Percentiles rank a stretch among this genome's conserved stretches.
These are phyloP conservation scores for Vaccinium darrowii DNA, from an alignment of 148 eudicot species.

Conservation along the genomic window DNA sequence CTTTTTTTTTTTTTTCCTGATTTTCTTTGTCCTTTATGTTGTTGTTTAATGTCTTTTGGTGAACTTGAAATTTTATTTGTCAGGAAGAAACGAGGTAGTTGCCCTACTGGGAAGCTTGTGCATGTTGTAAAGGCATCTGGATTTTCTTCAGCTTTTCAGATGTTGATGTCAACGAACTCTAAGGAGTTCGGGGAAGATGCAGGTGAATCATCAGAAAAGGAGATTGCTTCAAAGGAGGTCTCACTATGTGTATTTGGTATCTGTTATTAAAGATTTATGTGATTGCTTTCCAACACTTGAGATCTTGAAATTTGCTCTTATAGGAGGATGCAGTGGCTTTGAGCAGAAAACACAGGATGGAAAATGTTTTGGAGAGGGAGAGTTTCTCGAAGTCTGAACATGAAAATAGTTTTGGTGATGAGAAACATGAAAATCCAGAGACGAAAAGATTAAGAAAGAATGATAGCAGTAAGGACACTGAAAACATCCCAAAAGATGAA, in stretches of 20 bases:
- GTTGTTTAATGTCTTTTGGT: background rate
- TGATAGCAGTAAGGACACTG: background rate
- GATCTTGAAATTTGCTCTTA: background rate
- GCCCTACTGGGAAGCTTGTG: constrained; percentile 18
- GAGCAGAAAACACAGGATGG: background rate
- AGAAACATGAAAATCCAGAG: background rate
- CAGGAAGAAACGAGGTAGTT: constrained; percentile 25
- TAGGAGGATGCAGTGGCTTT: constrained; percentile 8
- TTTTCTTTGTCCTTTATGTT: background rate
- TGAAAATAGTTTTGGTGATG: background rate
- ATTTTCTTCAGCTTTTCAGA: constrained; percentile 18
- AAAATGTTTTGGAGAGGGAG: constrained; percentile 2
- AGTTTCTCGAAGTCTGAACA: background rate
- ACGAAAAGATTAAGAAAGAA: background rate
- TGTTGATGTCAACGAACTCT: constrained; percentile 4
- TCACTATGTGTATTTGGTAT: too few relatives aligned
- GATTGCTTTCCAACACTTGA: background rate
- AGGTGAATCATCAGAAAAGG: background rate
- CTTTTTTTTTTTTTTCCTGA: background rate
- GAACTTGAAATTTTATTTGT: background rate
- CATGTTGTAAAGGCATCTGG: constrained; percentile 16
- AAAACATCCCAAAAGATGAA: background rate
- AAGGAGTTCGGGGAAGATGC: constrained; percentile 14
- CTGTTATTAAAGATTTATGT: background rate
- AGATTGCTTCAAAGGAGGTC: background rate